phyloP scores from a whole-genome alignment of 148 eudicot species.

The Oxyria digyna region DNA sequence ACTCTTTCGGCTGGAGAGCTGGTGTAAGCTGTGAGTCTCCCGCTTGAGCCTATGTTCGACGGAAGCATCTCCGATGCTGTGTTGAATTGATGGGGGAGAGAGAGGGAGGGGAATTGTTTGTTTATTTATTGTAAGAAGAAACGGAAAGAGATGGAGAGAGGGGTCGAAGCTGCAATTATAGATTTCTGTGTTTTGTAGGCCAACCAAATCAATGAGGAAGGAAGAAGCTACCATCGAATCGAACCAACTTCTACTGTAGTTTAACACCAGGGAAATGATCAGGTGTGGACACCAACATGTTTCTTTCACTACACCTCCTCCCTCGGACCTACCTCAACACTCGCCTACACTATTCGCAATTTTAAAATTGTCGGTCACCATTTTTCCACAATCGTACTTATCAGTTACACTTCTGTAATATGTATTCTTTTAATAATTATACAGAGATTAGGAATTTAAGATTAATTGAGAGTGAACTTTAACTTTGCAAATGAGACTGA shows the following conservation, averaged over 20 bases:
- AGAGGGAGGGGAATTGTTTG: not conserved
- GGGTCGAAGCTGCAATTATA: not conserved
- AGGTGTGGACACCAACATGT: not conserved
- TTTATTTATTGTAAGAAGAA: not conserved
- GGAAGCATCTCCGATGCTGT: conserved; percentile 17
- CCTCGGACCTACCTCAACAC: not conserved
- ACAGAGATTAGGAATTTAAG: too few species aligned
- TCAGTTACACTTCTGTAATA: too few species aligned
- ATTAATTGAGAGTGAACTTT: too few species aligned
- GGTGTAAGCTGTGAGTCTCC: conserved; percentile 15
- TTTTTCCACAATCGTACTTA: too few species aligned
- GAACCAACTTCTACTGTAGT: not conserved
- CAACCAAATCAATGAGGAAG: conserved; percentile 5
- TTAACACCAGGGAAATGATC: not conserved
- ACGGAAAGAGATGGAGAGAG: not conserved
- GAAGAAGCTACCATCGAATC: not conserved
- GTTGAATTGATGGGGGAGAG: not conserved
- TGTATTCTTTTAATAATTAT: too few species aligned
- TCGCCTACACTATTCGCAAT: too few species aligned
- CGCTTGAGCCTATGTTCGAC: conserved; percentile 21
- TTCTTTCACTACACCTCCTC: not conserved
- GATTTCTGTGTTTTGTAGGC: conserved; percentile 4
- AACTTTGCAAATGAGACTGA: too few species aligned
- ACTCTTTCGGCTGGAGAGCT: conserved; percentile 20
- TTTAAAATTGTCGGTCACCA: too few species aligned